Percentiles rank a stretch among this genome's conserved stretches.
phyloP scores from a whole-genome alignment of 2,329 filamentous ascomycete species.

The Cryphonectria carpinicola region DNA sequence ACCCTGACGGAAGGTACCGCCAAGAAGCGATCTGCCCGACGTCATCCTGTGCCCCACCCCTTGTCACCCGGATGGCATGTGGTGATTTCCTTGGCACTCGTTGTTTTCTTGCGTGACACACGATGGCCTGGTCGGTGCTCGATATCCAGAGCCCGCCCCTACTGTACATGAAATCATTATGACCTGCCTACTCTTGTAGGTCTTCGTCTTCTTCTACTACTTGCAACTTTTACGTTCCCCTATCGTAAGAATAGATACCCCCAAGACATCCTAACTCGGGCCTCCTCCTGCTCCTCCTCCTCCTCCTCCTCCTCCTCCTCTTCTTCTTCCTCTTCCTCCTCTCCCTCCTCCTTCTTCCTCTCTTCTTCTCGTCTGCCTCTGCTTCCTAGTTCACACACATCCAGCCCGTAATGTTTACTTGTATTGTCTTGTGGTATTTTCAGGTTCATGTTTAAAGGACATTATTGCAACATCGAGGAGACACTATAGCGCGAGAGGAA shows the following conservation, averaged over 20 bases:
- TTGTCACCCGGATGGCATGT: neutral
- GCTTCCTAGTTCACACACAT: neutral
- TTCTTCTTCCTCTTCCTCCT: neutral
- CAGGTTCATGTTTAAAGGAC: neutral
- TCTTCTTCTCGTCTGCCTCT: neutral
- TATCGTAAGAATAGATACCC: neutral
- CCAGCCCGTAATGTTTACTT: neutral
- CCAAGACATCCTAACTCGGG: neutral
- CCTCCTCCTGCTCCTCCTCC: neutral
- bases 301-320: too few relatives aligned
- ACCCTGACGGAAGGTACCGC: too few relatives aligned
- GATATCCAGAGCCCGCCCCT: neutral
- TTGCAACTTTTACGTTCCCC: too few relatives aligned
- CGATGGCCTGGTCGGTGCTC: neutral
- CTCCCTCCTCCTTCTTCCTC: too few relatives aligned
- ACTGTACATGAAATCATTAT: too few relatives aligned
- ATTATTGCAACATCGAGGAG: neutral
- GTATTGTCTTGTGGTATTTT: neutral
- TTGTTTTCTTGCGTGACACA: too few relatives aligned
- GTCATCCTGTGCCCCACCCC: neutral
- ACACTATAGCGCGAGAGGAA: neutral
- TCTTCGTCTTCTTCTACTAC: too few relatives aligned
- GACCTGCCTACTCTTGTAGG: too few relatives aligned
- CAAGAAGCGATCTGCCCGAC: neutral
- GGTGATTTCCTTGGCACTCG: neutral